These are phyloP conservation scores for Alternaria solani DNA, from an alignment of 2,329 filamentous ascomycete genomes.

Conservation along the genomic window DNA sequence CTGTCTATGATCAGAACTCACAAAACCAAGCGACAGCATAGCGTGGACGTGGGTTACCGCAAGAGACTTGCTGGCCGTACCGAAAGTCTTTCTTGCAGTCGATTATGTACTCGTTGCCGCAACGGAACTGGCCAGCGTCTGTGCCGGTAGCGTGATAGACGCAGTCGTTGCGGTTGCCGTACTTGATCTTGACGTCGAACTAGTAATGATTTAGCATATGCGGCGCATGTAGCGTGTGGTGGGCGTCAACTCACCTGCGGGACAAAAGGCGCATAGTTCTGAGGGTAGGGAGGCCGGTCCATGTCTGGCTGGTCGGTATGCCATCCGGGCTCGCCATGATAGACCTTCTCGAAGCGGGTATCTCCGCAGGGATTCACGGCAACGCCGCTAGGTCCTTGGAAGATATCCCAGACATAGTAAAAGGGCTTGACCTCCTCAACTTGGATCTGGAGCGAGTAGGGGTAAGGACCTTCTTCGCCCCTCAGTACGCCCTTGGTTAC, in stretches of 20 bases:
- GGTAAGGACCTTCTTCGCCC: not conserved
- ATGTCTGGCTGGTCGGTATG: conserved; percentile 3
- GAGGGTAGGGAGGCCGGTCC: not conserved
- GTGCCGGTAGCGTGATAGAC: not conserved
- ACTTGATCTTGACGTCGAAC: not conserved
- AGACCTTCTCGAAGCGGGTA: conserved; percentile 3
- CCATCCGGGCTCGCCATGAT: not conserved
- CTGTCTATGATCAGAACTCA: not conserved
- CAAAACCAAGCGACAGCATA: not conserved
- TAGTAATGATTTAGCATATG: not conserved
- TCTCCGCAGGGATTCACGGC: conserved; percentile 6
- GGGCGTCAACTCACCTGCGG: not conserved
- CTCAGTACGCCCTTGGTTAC: not conserved
- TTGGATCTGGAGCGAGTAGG: conserved; percentile 6
- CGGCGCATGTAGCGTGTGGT: not conserved
- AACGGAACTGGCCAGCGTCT: not conserved
- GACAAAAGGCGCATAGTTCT: not conserved
- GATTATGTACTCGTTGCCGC: conserved; percentile 3
- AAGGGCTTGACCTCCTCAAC: not conserved
- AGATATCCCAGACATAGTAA: conserved; percentile 5
- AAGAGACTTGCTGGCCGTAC: not conserved
- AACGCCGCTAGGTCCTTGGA: conserved; percentile 6
- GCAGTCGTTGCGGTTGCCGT: not conserved
- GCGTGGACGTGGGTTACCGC: not conserved
- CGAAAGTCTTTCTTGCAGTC: not conserved